These are phyloP conservation scores for Xylariaceae sp. DNA, from an alignment of 2,329 filamentous ascomycete species.

Conservation along the genomic window DNA sequence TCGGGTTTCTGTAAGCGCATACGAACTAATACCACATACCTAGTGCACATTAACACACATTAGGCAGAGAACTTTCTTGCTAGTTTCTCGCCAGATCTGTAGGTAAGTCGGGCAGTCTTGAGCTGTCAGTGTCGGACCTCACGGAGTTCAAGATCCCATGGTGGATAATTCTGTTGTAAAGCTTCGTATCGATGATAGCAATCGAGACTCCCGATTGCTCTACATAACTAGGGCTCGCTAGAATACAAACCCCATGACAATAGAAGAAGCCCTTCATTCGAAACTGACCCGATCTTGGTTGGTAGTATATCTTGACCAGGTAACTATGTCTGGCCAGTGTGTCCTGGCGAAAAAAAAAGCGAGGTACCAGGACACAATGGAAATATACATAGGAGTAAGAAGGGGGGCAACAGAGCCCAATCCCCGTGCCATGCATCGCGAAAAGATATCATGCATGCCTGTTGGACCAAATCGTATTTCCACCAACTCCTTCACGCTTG, in stretches of 20 bases:
- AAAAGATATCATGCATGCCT: conserved; percentile 13
- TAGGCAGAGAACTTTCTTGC: neutral
- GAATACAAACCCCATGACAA: neutral
- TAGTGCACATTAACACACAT: neutral
- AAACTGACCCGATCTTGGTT: neutral
- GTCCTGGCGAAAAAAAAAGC: neutral
- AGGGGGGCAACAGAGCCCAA: conserved; percentile 4
- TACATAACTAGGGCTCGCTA: neutral
- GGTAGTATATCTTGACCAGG: neutral
- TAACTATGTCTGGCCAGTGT: conserved; percentile 1
- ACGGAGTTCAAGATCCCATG: neutral
- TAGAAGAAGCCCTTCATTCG: neutral
- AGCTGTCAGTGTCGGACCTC: neutral
- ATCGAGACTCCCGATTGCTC: neutral
- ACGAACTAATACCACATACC: neutral
- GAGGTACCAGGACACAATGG: neutral
- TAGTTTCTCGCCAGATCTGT: neutral
- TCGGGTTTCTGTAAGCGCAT: neutral
- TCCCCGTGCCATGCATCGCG: conserved; percentile 13
- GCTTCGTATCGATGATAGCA: neutral
- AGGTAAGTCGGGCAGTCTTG: no score
- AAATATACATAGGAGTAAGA: conserved; percentile 9
- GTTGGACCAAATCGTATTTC: conserved; percentile 8
- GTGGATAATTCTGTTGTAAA: neutral
- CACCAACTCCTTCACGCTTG: conserved; percentile 22